phyloP scores from a whole-genome alignment of 306 rosid species.

The Dryas drummondii region DNA sequence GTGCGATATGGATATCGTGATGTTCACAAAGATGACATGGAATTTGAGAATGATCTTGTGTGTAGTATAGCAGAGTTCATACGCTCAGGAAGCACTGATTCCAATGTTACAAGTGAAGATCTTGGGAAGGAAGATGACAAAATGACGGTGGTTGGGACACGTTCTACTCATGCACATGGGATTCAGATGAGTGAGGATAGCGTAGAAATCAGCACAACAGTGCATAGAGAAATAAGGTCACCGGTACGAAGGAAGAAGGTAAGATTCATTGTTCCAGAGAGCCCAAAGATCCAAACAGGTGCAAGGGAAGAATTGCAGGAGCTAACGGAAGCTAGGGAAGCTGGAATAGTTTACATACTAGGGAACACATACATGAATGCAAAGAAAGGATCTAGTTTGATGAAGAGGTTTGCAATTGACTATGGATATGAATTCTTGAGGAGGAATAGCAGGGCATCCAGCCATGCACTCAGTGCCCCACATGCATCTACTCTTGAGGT shows the following conservation, averaged over 20 bases:
- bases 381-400: conserved; percentile 66
- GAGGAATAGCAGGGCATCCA: conserved; percentile 67
- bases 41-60: conserved; percentile 85
- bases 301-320: conserved; percentile 63
- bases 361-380: conserved; percentile 82
- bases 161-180: conserved; percentile 47
- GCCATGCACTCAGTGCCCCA: conserved; percentile 54
- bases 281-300: conserved; percentile 52
- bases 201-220: conserved; percentile 32
- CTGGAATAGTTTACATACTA: conserved; percentile 76
- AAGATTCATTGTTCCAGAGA: conserved; percentile 73
- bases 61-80: conserved; percentile 88
- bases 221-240: conserved; percentile 58
- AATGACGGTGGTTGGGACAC: conserved; percentile 71
- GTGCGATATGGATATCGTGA: conserved; percentile 90
- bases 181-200: conserved; percentile 41
- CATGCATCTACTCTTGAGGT: conserved; percentile 83
- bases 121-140: conserved; percentile 35
- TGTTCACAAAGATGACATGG: conserved; percentile 72
- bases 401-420: conserved; percentile 63
- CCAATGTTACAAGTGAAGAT: conserved; percentile 28
- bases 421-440: conserved; percentile 81
- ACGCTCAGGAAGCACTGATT: conserved; percentile 35
- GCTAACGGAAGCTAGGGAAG: conserved; percentile 79
- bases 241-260: conserved; percentile 57